These are phyloP conservation scores for Boletus holoroseus DNA, from an alignment of 1,284 basidiomycete species.

Conservation along the genomic window DNA sequence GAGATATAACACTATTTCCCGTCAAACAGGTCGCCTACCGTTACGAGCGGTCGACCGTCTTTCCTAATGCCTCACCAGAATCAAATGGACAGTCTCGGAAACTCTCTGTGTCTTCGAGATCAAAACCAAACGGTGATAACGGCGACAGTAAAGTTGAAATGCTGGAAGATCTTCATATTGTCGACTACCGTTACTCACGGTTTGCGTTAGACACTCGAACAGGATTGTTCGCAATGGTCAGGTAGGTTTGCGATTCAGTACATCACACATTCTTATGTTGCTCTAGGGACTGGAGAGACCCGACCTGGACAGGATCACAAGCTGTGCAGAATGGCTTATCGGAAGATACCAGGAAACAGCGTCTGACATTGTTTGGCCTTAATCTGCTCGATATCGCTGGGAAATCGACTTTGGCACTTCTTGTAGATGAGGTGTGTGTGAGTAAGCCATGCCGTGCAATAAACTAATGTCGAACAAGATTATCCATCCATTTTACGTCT, in stretches of 20 bases:
- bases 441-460: not conserved
- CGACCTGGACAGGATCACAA: slow-evolving; percentile 62
- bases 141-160: slow-evolving; percentile 33
- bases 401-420: slow-evolving; percentile 75
- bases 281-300: slow-evolving; percentile 87
- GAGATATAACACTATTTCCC: slow-evolving; percentile 75
- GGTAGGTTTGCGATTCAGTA: slow-evolving; percentile 39
- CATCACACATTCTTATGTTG: slow-evolving; percentile 7
- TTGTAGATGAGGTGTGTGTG: slow-evolving; percentile 79
- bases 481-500: slow-evolving; percentile 96
- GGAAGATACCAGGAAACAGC: slow-evolving; percentile 53
- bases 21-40: slow-evolving; percentile 67
- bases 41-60: slow-evolving; percentile 74
- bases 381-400: slow-evolving; percentile 92
- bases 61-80: slow-evolving; percentile 40
- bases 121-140: slow-evolving; percentile 27
- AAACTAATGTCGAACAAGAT: slow-evolving; percentile 34
- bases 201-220: slow-evolving; percentile 84
- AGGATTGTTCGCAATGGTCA: slow-evolving; percentile 79
- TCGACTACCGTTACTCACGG: slow-evolving; percentile 85
- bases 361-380: slow-evolving; percentile 72
- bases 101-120: slow-evolving; percentile 24
- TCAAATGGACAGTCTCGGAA: slow-evolving; percentile 22
- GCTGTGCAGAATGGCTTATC: slow-evolving; percentile 64
- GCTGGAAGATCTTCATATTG: slow-evolving; percentile 51